Conservation (phyloP, 2,329 filamentous ascomycete species). For the Arthrobotrys pseudoclavata region DNA sequence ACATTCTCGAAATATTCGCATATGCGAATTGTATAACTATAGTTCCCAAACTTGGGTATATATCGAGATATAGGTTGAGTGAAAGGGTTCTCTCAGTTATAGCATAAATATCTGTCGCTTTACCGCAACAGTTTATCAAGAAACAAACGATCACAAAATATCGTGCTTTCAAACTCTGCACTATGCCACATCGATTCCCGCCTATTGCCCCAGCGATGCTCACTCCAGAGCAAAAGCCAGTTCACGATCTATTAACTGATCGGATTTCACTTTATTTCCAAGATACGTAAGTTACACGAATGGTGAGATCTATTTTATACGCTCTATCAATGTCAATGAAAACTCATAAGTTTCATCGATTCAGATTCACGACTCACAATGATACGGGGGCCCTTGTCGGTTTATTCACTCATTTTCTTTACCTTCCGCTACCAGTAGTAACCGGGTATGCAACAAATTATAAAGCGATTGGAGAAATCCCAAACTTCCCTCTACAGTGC, state of each 20-base stretch:
- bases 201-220: neutral
- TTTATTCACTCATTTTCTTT: conserved; percentile 25
- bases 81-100: no score
- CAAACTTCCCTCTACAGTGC: conserved; percentile 28
- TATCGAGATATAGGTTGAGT: no score
- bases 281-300: neutral
- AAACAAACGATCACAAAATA: neutral
- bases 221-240: neutral
- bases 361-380: conserved; percentile 6
- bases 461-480: conserved; percentile 8
- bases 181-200: neutral
- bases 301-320: neutral
- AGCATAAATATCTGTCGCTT: no score
- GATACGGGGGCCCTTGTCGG: neutral
- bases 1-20: no score
- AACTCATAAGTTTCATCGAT: neutral
- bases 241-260: neutral
- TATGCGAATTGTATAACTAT: no score
- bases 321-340: neutral
- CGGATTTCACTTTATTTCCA: neutral
- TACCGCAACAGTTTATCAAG: no score
- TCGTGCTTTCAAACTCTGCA: neutral
- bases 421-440: conserved; percentile 20
- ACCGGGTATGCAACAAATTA: conserved; percentile 7
- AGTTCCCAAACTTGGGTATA: no score